Base-by-base conservation (phyloP, 148 eudicot genomes). In the Rhododendron griersonianum region DNA sequence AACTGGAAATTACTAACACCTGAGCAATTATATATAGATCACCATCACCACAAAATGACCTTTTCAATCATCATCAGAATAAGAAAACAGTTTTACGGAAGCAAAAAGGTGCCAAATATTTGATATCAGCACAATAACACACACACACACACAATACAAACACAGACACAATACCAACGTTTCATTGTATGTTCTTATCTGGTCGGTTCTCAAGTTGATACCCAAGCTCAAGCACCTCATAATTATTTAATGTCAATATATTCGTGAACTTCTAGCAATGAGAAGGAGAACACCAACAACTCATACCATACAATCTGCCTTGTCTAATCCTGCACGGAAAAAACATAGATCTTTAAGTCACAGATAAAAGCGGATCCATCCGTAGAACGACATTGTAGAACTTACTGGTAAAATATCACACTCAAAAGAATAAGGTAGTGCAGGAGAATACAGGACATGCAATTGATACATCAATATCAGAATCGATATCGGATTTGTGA, bases 261-360 rank as follows among this genome's bases (percentile, higher is more conserved):
- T 28, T 11, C 1, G 2, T 8, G 19, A 57, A 21, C 39, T 80
- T 35, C 30, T 1, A 74, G 13, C 61, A 85, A 79, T n/a, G 47
- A 79, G 33, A n/a, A 81, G 11, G 81, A 55, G 25, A 9, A 85
- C 39, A 85, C 35, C 48, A 63, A 18, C 59, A 4, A 41, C 51
- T 35, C 57, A 0, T 15, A 53, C 35, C 81, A 53, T 30, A 33
- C 77, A 79, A 45, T 61, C 48, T 67, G 61, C 41, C 55, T 30
- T 59, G 55, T 50, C 80, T 86, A 86, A 11, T 86, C 87, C 84
- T 86, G 87, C 84, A 71, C 71, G 25, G 10, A 71, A 33, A 76
- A 86, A 86, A n/a, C 75, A 69, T 30, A 35, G 33, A 67, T 69
- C 35, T 23, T 61, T 78, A 13, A 80, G 9, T 2, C 47, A 65